Evolutionary conservation across 75 land plant species (phyloP), one percentile per base, ranked within the genome.

Genomic region (Isoetes taiwanensis): DNA sequence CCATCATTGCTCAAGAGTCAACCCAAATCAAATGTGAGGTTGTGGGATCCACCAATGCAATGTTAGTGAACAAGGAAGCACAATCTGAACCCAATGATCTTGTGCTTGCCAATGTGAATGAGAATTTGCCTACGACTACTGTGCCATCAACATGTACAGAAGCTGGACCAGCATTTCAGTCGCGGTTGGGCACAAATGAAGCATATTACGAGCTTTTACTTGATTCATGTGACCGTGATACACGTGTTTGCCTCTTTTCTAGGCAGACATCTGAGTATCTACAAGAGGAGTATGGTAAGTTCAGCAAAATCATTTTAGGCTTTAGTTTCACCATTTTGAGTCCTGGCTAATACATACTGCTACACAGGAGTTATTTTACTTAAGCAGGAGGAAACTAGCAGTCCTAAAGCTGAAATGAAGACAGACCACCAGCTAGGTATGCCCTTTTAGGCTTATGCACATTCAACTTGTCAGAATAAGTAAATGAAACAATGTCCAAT

Each of bases 221-320:
- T n/a, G 46, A 64, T n/a, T 48, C 25, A 2, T 9, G 30, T 19
- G 71, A 68, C 32, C 62, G 52, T 21, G 69, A 68, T 26, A 68
- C 59, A 17, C 67, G 58, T 25, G 56, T 38, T 28, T 68, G 68
- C 68, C 59, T 68, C 27, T 28, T 33, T 31, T 68, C 68, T n/a
- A 64, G 54, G 69, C 71, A 62, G 33, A 64, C 54, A 9, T 29
- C 30, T 28, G 19, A 20, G 1, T 54, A 65, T 21, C 46, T 68
- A 12, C 57, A 29, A n/a, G 71, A 68, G 43, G 71, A 68, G 40
- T 68, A 53, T 56, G 71, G 71, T 68, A 53, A 29, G 56, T 30
- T 0, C 2, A 3, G n/a, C 4, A n/a, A 11, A 2, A 57, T 10
- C 19, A 12, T 48, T 48, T 12, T 17, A 8, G 6, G 52, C 11